Evolutionary conservation across 345 rosid species (phyloP).

Genomic region (Aquilaria malaccensis): DNA sequence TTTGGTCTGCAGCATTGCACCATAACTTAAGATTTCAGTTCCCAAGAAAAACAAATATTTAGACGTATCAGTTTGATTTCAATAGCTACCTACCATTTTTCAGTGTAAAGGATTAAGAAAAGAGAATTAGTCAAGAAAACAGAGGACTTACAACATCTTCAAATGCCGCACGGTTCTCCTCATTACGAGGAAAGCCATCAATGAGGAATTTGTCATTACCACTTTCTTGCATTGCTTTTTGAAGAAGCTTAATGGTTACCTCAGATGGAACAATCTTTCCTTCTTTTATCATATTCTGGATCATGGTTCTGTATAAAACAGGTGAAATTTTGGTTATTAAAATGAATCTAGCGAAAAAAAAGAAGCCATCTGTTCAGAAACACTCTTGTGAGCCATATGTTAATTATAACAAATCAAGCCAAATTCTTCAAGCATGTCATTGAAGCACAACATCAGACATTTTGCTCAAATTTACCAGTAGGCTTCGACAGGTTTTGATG

Average conservation of each 20-base stretch:
- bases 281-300: constrained; percentile 53
- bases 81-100: too few relatives aligned
- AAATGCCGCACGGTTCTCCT: constrained; percentile 68
- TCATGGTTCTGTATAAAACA: constrained; percentile 44
- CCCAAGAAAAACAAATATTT: too few relatives aligned
- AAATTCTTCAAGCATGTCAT: too few relatives aligned
- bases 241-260: constrained; percentile 74
- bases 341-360: too few relatives aligned
- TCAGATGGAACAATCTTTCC: constrained; percentile 89
- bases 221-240: constrained; percentile 52
- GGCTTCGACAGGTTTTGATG: too few relatives aligned
- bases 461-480: too few relatives aligned
- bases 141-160: constrained; percentile 51
- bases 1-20: constrained; percentile 37
- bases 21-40: not conserved
- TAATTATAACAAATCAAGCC: too few relatives aligned
- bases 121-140: not conserved
- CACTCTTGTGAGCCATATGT: too few relatives aligned
- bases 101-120: not conserved
- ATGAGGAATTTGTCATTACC: constrained; percentile 60
- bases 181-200: constrained; percentile 86
- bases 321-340: not conserved
- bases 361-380: too few relatives aligned
- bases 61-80: too few relatives aligned
- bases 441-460: too few relatives aligned